phyloP scores from a whole-genome alignment of 169 alveolate genomes.

The Fabrea salina region DNA sequence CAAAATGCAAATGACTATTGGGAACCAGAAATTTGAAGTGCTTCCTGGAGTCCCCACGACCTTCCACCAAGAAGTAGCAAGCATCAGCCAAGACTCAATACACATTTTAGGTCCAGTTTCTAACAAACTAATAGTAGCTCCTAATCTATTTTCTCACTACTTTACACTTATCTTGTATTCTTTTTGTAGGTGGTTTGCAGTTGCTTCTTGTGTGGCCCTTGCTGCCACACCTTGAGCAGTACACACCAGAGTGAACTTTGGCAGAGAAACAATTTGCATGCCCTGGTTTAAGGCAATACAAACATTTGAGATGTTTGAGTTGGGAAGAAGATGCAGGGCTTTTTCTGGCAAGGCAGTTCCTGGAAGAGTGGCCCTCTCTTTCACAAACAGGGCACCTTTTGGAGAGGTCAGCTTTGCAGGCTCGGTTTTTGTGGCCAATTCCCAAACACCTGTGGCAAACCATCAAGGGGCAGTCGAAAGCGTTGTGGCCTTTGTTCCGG shows the following conservation, averaged over 20 bases:
- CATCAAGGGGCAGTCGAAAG: neutral
- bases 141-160: too few species aligned
- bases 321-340: neutral
- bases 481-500: conserved; percentile 4
- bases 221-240: neutral
- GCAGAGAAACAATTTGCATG: neutral
- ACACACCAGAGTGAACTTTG: neutral
- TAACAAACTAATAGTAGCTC: conserved; percentile 26
- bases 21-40: conserved; percentile 17
- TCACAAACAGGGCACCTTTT: neutral
- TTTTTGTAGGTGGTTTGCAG: too few species aligned
- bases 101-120: conserved; percentile 5
- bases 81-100: neutral
- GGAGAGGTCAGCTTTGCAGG: neutral
- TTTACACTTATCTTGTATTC: too few species aligned
- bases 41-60: conserved; percentile 27
- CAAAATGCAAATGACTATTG: conserved; percentile 5
- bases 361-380: neutral
- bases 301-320: neutral
- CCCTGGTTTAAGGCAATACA: neutral
- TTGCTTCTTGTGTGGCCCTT: neutral
- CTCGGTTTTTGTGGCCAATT: neutral
- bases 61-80: conserved; percentile 34
- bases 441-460: conserved; percentile 3
- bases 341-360: neutral